These are phyloP conservation scores for Apiotrichum siamense DNA, from an alignment of 1,284 basidiomycete species.

Conservation along the genomic window DNA sequence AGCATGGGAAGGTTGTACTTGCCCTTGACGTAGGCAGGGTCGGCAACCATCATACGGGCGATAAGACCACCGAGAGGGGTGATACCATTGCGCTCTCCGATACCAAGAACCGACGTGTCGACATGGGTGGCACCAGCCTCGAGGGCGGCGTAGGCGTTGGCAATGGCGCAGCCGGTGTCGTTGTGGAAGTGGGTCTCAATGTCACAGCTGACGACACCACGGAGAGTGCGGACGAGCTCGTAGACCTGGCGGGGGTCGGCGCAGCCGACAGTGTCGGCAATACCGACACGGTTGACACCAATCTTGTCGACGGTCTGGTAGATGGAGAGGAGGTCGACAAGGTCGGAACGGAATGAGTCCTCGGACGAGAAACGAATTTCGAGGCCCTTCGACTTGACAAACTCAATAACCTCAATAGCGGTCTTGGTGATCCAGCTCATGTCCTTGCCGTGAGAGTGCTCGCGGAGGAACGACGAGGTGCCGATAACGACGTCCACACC, in stretches of 20 bases:
- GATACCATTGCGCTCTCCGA: conserved; percentile 98
- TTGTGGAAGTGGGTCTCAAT: conserved; percentile 99
- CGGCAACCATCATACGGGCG: conserved; percentile 82
- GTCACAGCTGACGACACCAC: conserved; percentile 92
- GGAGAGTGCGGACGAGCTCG: conserved; percentile 91
- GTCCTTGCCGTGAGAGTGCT: conserved; percentile 99
- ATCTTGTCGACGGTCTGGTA: conserved; percentile 99
- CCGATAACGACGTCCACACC: conserved; percentile 99
- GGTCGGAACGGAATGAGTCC: conserved; percentile 98
- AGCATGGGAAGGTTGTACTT: conserved; percentile 99
- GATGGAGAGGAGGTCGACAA: conserved; percentile 96
- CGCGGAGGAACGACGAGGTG: conserved; percentile 96
- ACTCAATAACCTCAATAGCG: conserved; percentile 96
- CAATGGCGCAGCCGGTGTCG: conserved; percentile 89
- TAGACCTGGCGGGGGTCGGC: conserved; percentile 99
- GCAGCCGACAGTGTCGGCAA: conserved; percentile 98
- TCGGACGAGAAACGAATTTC: conserved; percentile 99
- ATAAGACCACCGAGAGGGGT: conserved; percentile 96
- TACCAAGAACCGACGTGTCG: conserved; percentile 89
- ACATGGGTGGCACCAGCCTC: conserved; percentile 99
- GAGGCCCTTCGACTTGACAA: conserved; percentile 99
- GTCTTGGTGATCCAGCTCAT: conserved; percentile 99
- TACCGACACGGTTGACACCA: conserved; percentile 97
- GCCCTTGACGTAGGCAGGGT: conserved; percentile 97
- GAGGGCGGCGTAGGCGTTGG: conserved; percentile 96